Evolutionary conservation across 192 early-diverging fungal species (phyloP), one percentile per base, ranked within the genome.

Genomic region (Mortierella claussenii): DNA sequence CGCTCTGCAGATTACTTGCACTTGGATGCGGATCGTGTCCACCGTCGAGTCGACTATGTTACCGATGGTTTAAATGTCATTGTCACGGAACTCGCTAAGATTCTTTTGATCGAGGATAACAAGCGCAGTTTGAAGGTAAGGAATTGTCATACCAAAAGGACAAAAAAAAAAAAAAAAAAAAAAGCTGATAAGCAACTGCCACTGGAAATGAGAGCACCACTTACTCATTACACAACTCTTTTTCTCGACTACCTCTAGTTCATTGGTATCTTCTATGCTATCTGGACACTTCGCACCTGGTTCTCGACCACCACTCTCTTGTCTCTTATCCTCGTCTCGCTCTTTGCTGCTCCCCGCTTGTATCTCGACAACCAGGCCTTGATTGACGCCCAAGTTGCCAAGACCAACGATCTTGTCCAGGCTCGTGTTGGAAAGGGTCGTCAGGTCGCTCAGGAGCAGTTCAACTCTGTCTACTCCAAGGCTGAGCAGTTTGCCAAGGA

Each of bases 221-320:
- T 31, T 1, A 59, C 9, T n/a, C 21, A 23, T 10, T 30, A 37
- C 21, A 15, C 3, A 2, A 5, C 46, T 2, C 30, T 65, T 27
- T 40, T 45, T 18, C 34, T 31, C 1, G 23, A 13, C n/a, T 34
- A 40, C n/a, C 0, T 46, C 3, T 73, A 73, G 73, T 76, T 76
- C 53, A 62, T 76, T 45, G 73, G 57, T 31, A 49, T 62, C 24
- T 76, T 66, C 36, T 76, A 76, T 23, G 59, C 51, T 4, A 60
- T 76, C 73, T 76, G 73, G 73, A 76, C 73, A 1, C 65, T 76
- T 28, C 64, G 73, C 52, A 61, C 58, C 52, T 76, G 73, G 73
- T 76, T 76, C 65, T 76, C 73, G 23, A 76, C 73, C 9, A 76
- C 73, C 6, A 76, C 64, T 4, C 58, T 76, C 7, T 59, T 76